Evolutionary conservation across 352 stramenopile genomes (phyloP).

Genomic region (Phytophthora hibernalis): DNA sequence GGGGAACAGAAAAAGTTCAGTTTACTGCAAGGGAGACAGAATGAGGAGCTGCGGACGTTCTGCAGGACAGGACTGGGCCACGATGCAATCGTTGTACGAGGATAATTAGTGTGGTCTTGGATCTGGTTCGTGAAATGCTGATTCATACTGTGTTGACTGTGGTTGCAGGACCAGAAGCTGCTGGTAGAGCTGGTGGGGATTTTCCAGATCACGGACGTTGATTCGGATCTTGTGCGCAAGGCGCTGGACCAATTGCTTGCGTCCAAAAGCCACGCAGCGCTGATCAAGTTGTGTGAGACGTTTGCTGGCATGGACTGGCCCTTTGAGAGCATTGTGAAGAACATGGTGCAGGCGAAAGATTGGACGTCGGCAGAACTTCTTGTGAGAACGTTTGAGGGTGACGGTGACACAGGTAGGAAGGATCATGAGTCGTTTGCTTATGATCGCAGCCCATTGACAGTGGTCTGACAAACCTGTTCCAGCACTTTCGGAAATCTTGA

Average conservation of each 20-base stretch:
- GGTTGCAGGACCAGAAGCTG: conserved; percentile 56
- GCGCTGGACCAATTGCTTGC: conserved; percentile 37
- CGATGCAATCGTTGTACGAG: conserved; percentile 21
- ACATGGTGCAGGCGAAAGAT: conserved; percentile 61
- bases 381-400: conserved; percentile 46
- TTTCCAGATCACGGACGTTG: conserved; percentile 53
- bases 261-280: conserved; percentile 53
- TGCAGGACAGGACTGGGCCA: conserved; percentile 33
- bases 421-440: background rate
- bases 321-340: conserved; percentile 39
- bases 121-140: background rate
- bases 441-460: background rate
- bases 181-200: conserved; percentile 67
- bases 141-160: background rate
- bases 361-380: conserved; percentile 67
- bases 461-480: background rate
- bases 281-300: conserved; percentile 57
- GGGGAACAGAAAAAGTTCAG: conserved; percentile 16
- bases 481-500: conserved; percentile 51
- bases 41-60: conserved; percentile 39
- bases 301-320: conserved; percentile 46
- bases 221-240: conserved; percentile 23
- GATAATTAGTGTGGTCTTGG: background rate
- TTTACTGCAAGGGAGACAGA: conserved; percentile 31
- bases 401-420: conserved; percentile 16